Evolutionary conservation across 2,329 filamentous ascomycete genomes (phyloP).

Genomic region (Scedosporium apiospermum): DNA sequence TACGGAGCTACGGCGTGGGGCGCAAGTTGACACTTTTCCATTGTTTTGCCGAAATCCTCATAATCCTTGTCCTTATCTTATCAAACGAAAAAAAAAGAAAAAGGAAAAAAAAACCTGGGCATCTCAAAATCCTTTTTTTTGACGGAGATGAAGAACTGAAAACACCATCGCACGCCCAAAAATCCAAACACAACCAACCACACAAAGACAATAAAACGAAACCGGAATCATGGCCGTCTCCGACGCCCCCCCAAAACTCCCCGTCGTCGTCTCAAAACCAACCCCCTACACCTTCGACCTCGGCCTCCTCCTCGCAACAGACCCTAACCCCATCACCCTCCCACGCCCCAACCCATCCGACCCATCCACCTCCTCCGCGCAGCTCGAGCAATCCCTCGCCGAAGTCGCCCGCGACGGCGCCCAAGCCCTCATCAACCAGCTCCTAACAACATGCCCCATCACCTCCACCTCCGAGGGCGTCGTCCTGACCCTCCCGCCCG

Average conservation of each 20-base stretch:
- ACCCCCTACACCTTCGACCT: slow-evolving; percentile 91
- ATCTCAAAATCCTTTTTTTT: neutral
- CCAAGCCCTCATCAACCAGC: slow-evolving; percentile 87
- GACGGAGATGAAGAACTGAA: neutral
- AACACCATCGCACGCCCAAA: neutral
- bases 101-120: neutral
- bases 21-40: no score
- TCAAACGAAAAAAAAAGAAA: neutral
- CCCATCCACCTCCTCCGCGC: neutral
- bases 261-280: slow-evolving; percentile 65
- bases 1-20: no score
- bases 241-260: slow-evolving; percentile 37
- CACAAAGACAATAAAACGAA: neutral
- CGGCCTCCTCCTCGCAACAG: slow-evolving; percentile 74
- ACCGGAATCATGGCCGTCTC: slow-evolving; percentile 23
- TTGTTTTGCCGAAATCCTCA: neutral
- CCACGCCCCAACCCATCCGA: slow-evolving; percentile 27
- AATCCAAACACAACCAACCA: neutral
- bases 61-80: neutral
- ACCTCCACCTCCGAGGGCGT: slow-evolving; percentile 61
- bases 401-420: slow-evolving; percentile 77
- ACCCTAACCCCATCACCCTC: slow-evolving; percentile 71
- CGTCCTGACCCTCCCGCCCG: slow-evolving; percentile 65
- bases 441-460: slow-evolving; percentile 80
- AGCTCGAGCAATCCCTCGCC: slow-evolving; percentile 58